Evolutionary conservation across 225 moss, liverwort and hornwort species (phyloP).

Genomic region (Sphagnum contortum): DNA sequence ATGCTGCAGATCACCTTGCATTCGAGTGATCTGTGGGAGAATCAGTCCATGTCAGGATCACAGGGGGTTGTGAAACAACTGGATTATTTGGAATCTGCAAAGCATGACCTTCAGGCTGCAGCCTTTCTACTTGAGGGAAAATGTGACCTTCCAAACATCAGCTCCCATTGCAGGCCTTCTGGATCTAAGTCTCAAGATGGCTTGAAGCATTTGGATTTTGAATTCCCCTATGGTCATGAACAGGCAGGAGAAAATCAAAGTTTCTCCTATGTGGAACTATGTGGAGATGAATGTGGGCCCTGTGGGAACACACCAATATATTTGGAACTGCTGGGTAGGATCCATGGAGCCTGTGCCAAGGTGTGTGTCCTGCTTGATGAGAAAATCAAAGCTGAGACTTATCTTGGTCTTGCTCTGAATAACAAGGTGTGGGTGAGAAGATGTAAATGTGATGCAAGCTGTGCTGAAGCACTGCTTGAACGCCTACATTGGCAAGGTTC

Average conservation of each 20-base stretch:
- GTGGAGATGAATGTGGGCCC: constrained; percentile 1
- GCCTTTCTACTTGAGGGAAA: neutral
- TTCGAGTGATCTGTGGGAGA: neutral
- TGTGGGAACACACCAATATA: neutral
- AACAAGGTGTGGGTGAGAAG: constrained; percentile 9
- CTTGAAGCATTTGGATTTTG: neutral
- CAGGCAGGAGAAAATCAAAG: neutral
- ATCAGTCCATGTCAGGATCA: neutral
- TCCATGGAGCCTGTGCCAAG: constrained; percentile 5
- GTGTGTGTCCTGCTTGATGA: constrained; percentile 7
- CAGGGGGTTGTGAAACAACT: neutral
- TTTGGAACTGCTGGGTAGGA: constrained; percentile 4
- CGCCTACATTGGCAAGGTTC: constrained; percentile 3
- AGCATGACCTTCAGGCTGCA: constrained; percentile 8
- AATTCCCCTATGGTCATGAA: neutral
- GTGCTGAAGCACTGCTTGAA: constrained; percentile 5
- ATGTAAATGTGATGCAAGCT: constrained; percentile 1
- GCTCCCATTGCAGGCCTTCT: neutral
- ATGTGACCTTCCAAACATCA: neutral
- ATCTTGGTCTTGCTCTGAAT: constrained; percentile 4
- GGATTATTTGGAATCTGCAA: constrained; percentile 5
- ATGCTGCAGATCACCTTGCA: constrained; percentile 8
- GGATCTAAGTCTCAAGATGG: too few relatives aligned
- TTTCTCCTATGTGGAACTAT: neutral
- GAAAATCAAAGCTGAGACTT: neutral